These are phyloP conservation scores for Crotalaria pallida DNA, from an alignment of 306 rosid genomes.

Conservation along the genomic window DNA sequence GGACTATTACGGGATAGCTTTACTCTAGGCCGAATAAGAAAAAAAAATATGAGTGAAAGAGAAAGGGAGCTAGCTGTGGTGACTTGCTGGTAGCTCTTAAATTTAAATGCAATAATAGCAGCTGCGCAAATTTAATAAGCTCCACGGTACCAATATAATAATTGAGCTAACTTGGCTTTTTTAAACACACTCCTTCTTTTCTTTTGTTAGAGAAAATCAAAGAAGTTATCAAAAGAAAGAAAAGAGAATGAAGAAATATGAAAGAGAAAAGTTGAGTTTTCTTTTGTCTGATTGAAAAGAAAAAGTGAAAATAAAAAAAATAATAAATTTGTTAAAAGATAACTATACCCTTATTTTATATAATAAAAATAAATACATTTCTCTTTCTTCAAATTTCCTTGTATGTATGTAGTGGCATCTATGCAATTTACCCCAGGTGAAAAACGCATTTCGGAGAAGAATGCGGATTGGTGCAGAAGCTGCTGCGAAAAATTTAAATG, in stretches of 20 bases:
- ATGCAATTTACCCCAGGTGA: constrained; percentile 1
- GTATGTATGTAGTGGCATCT: too few species aligned
- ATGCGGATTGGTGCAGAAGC: constrained; percentile 14
- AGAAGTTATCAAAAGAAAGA: background rate
- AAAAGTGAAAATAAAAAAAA: too few species aligned
- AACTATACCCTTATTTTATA: too few species aligned
- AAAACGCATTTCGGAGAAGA: constrained; percentile 10
- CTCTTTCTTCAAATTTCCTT: too few species aligned
- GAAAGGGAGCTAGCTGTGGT: constrained; percentile 3
- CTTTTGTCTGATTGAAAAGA: too few species aligned
- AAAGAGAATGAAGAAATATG: too few species aligned
- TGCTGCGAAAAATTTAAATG: constrained; percentile 15
- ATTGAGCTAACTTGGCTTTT: constrained; percentile 14
- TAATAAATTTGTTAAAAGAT: too few species aligned
- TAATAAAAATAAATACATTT: too few species aligned
- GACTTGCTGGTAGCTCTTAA: background rate
- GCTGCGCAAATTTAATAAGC: constrained; percentile 24
- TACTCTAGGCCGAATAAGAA: background rate
- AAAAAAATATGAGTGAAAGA: background rate
- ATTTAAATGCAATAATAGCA: constrained; percentile 20
- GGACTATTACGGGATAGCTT: constrained; percentile 1
- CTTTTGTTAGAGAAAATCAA: constrained; percentile 13
- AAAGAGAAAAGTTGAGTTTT: too few species aligned
- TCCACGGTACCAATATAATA: too few species aligned
- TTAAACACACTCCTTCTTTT: background rate